Base-by-base conservation (phyloP, 164 flowering plant species). In the Magnolia sinica region DNA sequence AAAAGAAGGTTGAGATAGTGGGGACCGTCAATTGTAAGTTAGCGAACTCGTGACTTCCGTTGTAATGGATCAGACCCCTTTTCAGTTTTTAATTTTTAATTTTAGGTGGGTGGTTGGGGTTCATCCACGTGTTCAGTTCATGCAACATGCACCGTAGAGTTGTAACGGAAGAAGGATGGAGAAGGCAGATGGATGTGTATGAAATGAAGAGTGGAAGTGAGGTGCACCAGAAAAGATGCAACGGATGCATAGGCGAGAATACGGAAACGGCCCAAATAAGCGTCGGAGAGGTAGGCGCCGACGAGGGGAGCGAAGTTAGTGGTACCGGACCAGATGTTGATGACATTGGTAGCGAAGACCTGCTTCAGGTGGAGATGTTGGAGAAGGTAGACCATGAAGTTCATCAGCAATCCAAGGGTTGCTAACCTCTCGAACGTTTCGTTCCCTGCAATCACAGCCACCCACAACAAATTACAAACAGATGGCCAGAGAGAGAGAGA, bases 371-470 rank as follows among this genome's bases (percentile, higher is more conserved):
- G 79, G 82, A 84, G 90, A 24, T 82, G 79, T 0, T 80, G 83
- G 4, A 79, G 81, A 19, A 95, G 79, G 78, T 88, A 95, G 23
- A 92, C 88, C 85, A 88, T 81, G 70, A 95, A 81, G 78, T 95
- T 95, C 7, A 91, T 76, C 20, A 81, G 50, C 45, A 87, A 71
- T 20, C 97, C 93, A 27, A 88, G 68, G 7, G 91, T 79, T 0
- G 92, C 98, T 29, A 95, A 75, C 79, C 89, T 91, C 88, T 95
- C 97, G 72, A 89, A 91, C n/a, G 96, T 88, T 71, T 94, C 97
- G 67, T 92, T 94, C 49, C 97, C 94, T 93, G 86, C 71, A 81
- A 9, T 16, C 7, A 24, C 71, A 13, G 2, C 22, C 68, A 55
- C 61, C 61, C 61, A 55, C 16, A 11, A 55, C 61, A 55, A 55